Base-by-base conservation (phyloP, 805 yeast species). In the Metschnikowia kofuensis region DNA sequence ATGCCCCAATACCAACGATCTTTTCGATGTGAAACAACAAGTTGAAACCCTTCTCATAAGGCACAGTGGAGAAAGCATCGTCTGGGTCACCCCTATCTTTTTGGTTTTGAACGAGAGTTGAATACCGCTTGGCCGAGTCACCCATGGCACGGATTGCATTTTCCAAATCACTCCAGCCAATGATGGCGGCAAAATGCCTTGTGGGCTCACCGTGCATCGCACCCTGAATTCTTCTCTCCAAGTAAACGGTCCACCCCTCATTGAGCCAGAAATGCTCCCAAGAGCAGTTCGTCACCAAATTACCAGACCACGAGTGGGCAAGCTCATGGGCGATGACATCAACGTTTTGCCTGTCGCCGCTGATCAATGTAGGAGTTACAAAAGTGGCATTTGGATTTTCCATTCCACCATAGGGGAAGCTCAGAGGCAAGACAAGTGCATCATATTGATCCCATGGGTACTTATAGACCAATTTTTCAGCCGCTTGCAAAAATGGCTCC, bases 241-340 rank as follows among this genome's bases (percentile, higher is more conserved):
- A 68, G 65, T 90, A 90, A 36, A 90, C 96, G 6, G 96, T 89
- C 96, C 96, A 90, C 35, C 97, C 97, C 71, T 90, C 97, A 65
- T 90, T 90, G 56, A 90, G 78, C 94, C 96, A 90, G 66, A 90
- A 89, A 69, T 89, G 96, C 62, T 88, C 91, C 94, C 96, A 90
- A 0, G 94, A 85, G 59, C 85, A 82, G 66, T 89, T 90, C 29
- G 96, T 90, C 38, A 90, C 96, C 55, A 89, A 76, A 62, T 90
- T 90, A 39, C 97, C 97, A 1, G 89, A 79, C 95, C 96, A 90
- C 37, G 95, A 85, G 66, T 90, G 97, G 1, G 96, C 91, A 56
- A 90, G 76, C 67, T 90, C 97, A 67, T 90, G 97, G 1, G 96
- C 96, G 63, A 90, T 82, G 29, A 90, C 97, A 58, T 87, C 90